Base-by-base conservation (phyloP, 1,284 basidiomycete genomes). In the Ceratobasidium sp. region DNA sequence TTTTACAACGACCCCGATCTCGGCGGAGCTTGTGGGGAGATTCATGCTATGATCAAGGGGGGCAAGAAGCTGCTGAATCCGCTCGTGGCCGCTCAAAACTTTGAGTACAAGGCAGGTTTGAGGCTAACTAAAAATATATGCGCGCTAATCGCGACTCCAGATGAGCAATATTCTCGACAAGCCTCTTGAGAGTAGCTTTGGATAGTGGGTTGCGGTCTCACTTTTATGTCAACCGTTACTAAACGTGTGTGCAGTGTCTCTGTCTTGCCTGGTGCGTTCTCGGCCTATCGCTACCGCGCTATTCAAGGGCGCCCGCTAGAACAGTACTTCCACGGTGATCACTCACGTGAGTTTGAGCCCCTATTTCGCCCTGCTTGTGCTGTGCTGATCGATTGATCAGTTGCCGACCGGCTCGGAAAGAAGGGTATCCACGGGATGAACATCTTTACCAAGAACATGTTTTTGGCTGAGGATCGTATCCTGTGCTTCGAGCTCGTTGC, bases 301-400 rank as follows among this genome's bases (percentile, higher is more conserved):
- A 96, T 99, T 78, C 89, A 91, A 76, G 97, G 97, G 1, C 87
- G 93, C 9, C 96, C 97, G 4, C 87, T 99, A 31, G 93, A 97
- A 80, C 96, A 98, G 81, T 98, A 98, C 84, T 98, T 98, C 87
- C 96, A 98, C 80, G 97, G 97, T 79, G 97, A 99, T 81, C 96
- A 98, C 81, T 95, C 94, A 0, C 79, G 82, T 83, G 63, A 71
- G 81, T 79, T 46, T 64, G 39, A n/a, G 31, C 75, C n/a, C 14
- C 16, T n/a, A 31, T 16, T 69, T 56, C 41, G 1, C 31, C 27
- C 27, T 16, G 8, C 16, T 64, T 49, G 13, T 53, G 9, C 41
- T 62, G 11, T 51, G 56, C 75, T 54, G 74, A 53, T 29, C 37
- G 24, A 7, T 39, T n/a, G 68, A 29, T 39, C 79, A 80, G 84